Conservation (phyloP, 2,329 filamentous ascomycete species). For the Sporothrix sp. region DNA sequence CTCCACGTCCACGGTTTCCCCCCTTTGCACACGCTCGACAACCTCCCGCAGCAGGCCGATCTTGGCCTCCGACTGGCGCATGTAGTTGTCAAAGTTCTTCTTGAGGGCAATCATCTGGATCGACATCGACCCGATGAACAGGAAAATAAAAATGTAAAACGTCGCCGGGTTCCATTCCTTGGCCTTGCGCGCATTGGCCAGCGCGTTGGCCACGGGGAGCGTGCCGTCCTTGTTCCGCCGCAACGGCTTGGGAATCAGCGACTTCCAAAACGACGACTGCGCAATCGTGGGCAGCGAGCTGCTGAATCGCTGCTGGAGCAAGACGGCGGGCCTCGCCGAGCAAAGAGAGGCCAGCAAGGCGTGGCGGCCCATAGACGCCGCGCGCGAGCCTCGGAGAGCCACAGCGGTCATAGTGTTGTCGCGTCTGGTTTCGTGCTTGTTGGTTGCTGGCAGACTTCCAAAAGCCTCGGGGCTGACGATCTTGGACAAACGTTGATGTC, state of each 20-base stretch:
- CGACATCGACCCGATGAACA: slow-evolving; percentile 88
- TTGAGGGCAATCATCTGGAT: slow-evolving; percentile 83
- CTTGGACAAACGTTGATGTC: no score
- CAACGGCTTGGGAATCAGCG: slow-evolving; percentile 58
- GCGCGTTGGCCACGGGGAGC: slow-evolving; percentile 21
- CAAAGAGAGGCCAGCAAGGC: neutral
- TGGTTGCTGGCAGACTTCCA: neutral
- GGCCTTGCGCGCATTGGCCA: slow-evolving; percentile 34
- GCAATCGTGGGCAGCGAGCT: slow-evolving; percentile 23
- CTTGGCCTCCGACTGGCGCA: slow-evolving; percentile 67
- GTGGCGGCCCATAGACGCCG: neutral
- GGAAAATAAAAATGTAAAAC: slow-evolving; percentile 71
- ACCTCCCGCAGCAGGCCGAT: slow-evolving; percentile 69
- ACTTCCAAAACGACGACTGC: slow-evolving; percentile 53
- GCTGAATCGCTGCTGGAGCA: neutral
- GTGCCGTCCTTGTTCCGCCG: slow-evolving; percentile 33
- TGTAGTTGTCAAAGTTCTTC: slow-evolving; percentile 63
- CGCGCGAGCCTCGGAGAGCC: neutral
- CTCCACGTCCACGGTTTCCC: slow-evolving; percentile 78
- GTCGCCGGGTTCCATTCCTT: slow-evolving; percentile 72
- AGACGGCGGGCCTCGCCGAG: no score
- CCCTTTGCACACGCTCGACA: slow-evolving; percentile 57
- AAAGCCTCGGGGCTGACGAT: no score
- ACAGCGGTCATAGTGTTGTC: neutral
- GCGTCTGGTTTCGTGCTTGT: neutral